A percentile compares a stretch with the other conserved stretches of the same genome.
phyloP scores from a whole-genome alignment of 2,329 filamentous ascomycete species.

The Monosporascus sp. region DNA sequence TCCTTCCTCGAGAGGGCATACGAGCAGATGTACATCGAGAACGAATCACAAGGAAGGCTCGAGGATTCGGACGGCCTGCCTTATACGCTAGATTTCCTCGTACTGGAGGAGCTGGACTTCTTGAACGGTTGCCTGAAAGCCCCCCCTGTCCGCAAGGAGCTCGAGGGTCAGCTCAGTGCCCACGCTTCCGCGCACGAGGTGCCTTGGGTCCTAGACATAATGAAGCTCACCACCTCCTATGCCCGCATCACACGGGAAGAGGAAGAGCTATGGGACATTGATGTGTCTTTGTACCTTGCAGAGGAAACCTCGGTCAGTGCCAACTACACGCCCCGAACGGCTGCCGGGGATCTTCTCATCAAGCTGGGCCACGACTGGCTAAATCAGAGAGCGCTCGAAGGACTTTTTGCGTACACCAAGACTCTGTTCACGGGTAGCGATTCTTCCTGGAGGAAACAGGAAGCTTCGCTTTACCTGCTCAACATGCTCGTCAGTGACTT shows the following conservation, averaged over 20 bases:
- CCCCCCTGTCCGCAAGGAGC: constrained; percentile 79
- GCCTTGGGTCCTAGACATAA: constrained; percentile 80
- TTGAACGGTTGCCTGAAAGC: constrained; percentile 87
- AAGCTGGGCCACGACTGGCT: constrained; percentile 85
- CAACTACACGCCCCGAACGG: constrained; percentile 92
- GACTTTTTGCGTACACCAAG: constrained; percentile 71
- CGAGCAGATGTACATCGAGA: constrained; percentile 77
- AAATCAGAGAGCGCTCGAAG: constrained; percentile 68
- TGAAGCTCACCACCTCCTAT: constrained; percentile 80
- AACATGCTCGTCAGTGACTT: constrained; percentile 82
- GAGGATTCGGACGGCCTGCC: constrained; percentile 90
- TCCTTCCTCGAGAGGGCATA: constrained; percentile 67
- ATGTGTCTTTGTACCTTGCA: constrained; percentile 90
- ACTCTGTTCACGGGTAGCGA: constrained; percentile 59
- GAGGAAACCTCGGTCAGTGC: constrained; percentile 93
- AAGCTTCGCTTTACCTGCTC: constrained; percentile 78
- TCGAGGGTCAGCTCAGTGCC: constrained; percentile 70
- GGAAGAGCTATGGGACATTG: constrained; percentile 92
- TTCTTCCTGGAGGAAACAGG: constrained; percentile 58
- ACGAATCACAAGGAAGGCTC: constrained; percentile 78
- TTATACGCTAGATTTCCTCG: constrained; percentile 88
- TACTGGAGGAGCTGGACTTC: constrained; percentile 92
- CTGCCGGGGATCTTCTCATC: constrained; percentile 85
- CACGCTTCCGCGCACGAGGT: constrained; percentile 56
- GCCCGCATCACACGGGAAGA: constrained; percentile 89